Evolutionary conservation across 306 rosid genomes (phyloP), one percentile per base, ranked within the genome.

Genomic region (Datisca glomerata): DNA sequence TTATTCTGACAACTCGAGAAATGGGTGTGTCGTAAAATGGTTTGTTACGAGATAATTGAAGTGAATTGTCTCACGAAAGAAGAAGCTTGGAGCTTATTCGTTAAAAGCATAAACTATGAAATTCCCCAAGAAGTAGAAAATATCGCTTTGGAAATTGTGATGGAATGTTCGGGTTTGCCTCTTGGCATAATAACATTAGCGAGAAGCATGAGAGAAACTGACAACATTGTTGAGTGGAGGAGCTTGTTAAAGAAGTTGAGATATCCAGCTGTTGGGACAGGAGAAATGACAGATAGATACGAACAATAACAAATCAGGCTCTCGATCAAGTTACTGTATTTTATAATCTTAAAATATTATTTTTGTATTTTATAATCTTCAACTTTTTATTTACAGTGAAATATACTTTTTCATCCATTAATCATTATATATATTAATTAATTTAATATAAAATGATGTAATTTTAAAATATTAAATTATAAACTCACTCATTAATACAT

Each of bases 1-100:
- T 67, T 18, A 51, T 72, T 37, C 4, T 72, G 0, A 67, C 66
- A 6, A 39, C 33, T 4, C 63, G 70, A 2, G 17, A 2, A 16
- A 25, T 35, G 36, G 0, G 56, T 61, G 4, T 61, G 60, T 33
- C 45, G 12, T 12, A 24, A 24, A 3, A 61, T 61, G 52, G 6
- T 18, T 29, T 65, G 63, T 4, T 0, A 47, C 4, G 15, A 17
- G 9, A 13, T 18, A 1, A 41, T 65, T 2, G 4, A n/a, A 23
- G 53, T 60, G n/a, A 0, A 2, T 2, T 41, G 49, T 6, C 56
- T 49, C 0, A 9, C 12, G 1, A 1, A 13, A 0, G 8, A 3
- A 0, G 69, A 35, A 14, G 36, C 7, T 4, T 35, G 41, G 65
- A 18, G 31, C 6, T 42, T 70, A 3, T 70, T 70, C 25, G 7